phyloP scores from a whole-genome alignment of 176 grass and related monocot genomes.

The Otatea glauca region DNA sequence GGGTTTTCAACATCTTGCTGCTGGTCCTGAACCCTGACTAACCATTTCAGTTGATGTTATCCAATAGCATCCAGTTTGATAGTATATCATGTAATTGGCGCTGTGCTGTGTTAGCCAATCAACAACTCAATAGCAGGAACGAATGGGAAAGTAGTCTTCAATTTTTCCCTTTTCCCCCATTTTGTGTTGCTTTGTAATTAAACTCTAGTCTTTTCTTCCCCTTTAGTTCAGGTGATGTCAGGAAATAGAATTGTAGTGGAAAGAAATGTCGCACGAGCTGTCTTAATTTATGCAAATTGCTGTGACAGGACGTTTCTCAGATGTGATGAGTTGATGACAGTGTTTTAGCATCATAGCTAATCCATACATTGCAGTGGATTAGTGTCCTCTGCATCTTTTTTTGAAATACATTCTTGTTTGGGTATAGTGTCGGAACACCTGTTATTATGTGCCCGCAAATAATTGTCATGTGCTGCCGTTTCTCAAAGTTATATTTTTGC shows the following conservation, averaged over 20 bases:
- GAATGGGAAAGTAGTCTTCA: slow-evolving; percentile 36
- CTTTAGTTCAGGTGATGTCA: slow-evolving; percentile 31
- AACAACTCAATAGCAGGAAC: slow-evolving; percentile 40
- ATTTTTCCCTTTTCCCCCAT: not conserved
- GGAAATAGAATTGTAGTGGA: slow-evolving; percentile 48
- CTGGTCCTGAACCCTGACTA: slow-evolving; percentile 35
- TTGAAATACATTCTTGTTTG: not conserved
- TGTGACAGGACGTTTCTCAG: slow-evolving; percentile 28
- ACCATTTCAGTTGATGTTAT: slow-evolving; percentile 32
- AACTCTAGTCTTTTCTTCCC: slow-evolving; percentile 21
- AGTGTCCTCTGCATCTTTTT: not conserved
- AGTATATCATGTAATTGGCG: slow-evolving; percentile 25
- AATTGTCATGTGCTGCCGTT: not conserved
- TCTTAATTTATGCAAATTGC: slow-evolving; percentile 45
- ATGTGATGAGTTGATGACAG: slow-evolving; percentile 22
- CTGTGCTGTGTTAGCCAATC: slow-evolving; percentile 45
- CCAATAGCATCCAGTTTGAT: slow-evolving; percentile 29
- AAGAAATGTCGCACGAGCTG: slow-evolving; percentile 14
- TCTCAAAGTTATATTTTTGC: not conserved
- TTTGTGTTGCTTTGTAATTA: slow-evolving; percentile 61
- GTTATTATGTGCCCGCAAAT: not conserved
- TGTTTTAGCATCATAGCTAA: slow-evolving; percentile 9
- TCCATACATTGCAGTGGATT: slow-evolving; percentile 10
- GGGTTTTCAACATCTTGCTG: slow-evolving; percentile 51
- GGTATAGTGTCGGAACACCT: not conserved